Evolutionary conservation across 2,329 filamentous ascomycete species (phyloP).

Genomic region (Ascochyta clinopodiicola): DNA sequence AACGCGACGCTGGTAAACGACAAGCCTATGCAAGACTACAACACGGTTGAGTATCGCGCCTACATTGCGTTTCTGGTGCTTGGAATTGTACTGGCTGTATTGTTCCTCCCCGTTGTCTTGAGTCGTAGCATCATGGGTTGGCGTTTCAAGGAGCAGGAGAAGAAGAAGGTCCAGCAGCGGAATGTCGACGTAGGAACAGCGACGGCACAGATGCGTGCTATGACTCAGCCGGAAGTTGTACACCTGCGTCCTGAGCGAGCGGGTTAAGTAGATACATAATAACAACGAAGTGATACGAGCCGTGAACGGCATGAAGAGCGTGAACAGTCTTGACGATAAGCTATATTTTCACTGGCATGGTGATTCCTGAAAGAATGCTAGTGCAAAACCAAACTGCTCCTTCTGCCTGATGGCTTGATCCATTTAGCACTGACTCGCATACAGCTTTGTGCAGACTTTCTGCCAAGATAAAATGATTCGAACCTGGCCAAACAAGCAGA

Average conservation of each 20-base stretch:
- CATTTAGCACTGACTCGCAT: no score
- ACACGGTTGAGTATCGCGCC: background rate
- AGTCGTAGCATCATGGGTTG: background rate
- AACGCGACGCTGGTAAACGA: background rate
- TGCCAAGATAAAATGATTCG: no score
- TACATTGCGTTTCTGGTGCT: conserved; percentile 4
- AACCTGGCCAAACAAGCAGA: no score
- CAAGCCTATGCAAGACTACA: background rate
- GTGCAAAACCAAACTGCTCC: no score
- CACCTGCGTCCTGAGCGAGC: conserved; percentile 5
- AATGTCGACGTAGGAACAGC: background rate
- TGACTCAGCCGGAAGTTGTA: background rate
- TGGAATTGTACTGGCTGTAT: background rate
- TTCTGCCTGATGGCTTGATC: no score
- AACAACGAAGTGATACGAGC: background rate
- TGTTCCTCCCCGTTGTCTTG: background rate
- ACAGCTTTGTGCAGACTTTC: no score
- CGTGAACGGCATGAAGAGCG: background rate
- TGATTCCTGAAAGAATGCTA: no score
- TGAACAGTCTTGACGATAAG: background rate
- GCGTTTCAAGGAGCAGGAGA: background rate
- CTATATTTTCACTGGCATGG: background rate
- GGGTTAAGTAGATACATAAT: background rate
- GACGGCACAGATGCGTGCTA: background rate
- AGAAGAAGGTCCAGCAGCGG: background rate